These are phyloP conservation scores for Lenwebbia sp. DNA, from an alignment of 345 rosid genomes.

Conservation along the genomic window DNA sequence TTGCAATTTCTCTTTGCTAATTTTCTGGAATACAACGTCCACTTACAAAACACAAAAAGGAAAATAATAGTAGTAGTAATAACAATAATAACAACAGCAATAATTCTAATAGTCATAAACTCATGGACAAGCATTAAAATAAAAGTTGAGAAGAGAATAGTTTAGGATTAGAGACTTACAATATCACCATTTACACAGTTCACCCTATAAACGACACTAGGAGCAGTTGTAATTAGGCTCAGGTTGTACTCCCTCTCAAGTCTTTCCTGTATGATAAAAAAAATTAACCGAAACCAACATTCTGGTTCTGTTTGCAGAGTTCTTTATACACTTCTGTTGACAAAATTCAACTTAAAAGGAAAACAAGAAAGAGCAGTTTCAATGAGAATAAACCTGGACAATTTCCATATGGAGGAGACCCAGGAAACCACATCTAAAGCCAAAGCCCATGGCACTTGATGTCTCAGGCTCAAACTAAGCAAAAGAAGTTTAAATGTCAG, in stretches of 20 bases:
- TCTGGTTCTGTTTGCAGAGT: not conserved
- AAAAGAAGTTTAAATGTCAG: not conserved
- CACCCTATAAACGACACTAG: slow-evolving; percentile 97
- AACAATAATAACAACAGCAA: not conserved
- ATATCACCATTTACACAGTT: slow-evolving; percentile 57
- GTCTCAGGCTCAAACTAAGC: slow-evolving; percentile 94
- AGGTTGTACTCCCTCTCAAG: slow-evolving; percentile 96
- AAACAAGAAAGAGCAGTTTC: not conserved
- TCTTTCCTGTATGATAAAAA: slow-evolving; percentile 66
- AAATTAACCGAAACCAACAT: not conserved
- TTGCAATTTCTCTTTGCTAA: not conserved
- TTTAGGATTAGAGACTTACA: slow-evolving; percentile 43
- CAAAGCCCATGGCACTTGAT: slow-evolving; percentile 99
- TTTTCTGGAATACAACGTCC: not conserved
- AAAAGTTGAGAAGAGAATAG: not conserved
- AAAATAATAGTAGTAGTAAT: not conserved
- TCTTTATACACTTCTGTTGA: not conserved
- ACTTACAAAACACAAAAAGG: not conserved
- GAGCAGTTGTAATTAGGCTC: slow-evolving; percentile 96
- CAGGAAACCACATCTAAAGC: slow-evolving; percentile 95
- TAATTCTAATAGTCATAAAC: not conserved
- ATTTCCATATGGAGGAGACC: slow-evolving; percentile 99
- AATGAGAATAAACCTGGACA: slow-evolving; percentile 60
- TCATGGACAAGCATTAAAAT: not conserved
- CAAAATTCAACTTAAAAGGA: not conserved